phyloP scores from a whole-genome alignment of 2,329 filamentous ascomycete species.

The Paraconiothyrium brasiliense region DNA sequence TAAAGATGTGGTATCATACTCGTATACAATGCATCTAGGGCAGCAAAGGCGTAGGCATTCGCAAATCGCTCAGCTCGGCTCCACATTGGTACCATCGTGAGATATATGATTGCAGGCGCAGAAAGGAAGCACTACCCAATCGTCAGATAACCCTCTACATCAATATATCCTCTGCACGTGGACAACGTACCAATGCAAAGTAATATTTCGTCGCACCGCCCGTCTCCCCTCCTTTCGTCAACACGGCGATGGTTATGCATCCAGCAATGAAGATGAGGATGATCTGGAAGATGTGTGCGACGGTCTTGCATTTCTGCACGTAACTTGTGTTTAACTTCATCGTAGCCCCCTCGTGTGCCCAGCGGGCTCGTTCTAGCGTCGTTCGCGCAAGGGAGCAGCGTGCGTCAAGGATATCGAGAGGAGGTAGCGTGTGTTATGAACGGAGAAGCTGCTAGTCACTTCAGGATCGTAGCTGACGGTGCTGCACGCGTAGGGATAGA shows the following conservation, averaged over 20 bases:
- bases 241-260: constrained; percentile 66
- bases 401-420: background rate
- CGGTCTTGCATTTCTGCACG: constrained; percentile 65
- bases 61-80: constrained; percentile 66
- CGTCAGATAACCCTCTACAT: constrained; percentile 22
- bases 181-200: constrained; percentile 63
- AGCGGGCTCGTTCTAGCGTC: constrained; percentile 3
- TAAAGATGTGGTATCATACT: constrained; percentile 18
- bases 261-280: constrained; percentile 67
- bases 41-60: constrained; percentile 68
- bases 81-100: constrained; percentile 69
- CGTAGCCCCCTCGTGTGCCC: constrained; percentile 18
- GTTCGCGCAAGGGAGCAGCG: background rate
- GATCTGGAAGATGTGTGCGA: constrained; percentile 63
- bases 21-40: constrained; percentile 63
- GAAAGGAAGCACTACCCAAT: constrained; percentile 65
- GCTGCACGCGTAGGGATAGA: background rate
- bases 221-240: constrained; percentile 63
- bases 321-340: constrained; percentile 58
- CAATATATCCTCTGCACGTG: background rate
- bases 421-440: background rate
- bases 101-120: constrained; percentile 67
- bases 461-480: background rate
- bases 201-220: constrained; percentile 66
- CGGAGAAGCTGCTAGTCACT: background rate